Conservation (phyloP, 441 rosid species). For the Kokia cookei region DNA sequence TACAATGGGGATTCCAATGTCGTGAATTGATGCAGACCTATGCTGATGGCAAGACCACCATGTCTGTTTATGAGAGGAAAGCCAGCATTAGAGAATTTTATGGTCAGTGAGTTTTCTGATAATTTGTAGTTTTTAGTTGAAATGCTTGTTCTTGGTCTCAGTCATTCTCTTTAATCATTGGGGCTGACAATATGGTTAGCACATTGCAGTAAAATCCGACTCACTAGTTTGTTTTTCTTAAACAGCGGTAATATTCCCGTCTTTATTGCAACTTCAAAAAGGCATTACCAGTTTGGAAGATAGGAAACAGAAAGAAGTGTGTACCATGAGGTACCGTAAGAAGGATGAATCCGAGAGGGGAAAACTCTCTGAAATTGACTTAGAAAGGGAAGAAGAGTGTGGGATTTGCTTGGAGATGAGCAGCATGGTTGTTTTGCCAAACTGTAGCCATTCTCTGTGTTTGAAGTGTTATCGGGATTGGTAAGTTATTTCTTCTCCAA, state of each 20-base stretch:
- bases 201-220: not conserved
- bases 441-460: constrained; percentile 75
- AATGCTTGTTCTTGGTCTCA: not conserved
- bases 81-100: constrained; percentile 80
- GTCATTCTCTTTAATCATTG: not conserved
- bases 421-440: constrained; percentile 65
- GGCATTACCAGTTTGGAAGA: constrained; percentile 79
- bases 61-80: constrained; percentile 81
- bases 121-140: not conserved
- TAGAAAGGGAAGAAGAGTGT: constrained; percentile 78
- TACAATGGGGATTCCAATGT: constrained; percentile 11
- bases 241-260: constrained; percentile 79
- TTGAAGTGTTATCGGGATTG: constrained; percentile 71
- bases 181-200: not conserved
- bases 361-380: constrained; percentile 52
- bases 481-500: constrained; percentile 33
- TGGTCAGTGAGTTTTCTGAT: constrained; percentile 34
- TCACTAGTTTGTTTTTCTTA: constrained; percentile 5
- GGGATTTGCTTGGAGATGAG: constrained; percentile 83
- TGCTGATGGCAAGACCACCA: constrained; percentile 82
- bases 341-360: constrained; percentile 42
- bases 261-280: constrained; percentile 68
- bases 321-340: constrained; percentile 42
- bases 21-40: constrained; percentile 53
- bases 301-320: constrained; percentile 59